These are phyloP conservation scores for Hippophae gyantsensis DNA, from an alignment of 306 rosid genomes.

Conservation along the genomic window DNA sequence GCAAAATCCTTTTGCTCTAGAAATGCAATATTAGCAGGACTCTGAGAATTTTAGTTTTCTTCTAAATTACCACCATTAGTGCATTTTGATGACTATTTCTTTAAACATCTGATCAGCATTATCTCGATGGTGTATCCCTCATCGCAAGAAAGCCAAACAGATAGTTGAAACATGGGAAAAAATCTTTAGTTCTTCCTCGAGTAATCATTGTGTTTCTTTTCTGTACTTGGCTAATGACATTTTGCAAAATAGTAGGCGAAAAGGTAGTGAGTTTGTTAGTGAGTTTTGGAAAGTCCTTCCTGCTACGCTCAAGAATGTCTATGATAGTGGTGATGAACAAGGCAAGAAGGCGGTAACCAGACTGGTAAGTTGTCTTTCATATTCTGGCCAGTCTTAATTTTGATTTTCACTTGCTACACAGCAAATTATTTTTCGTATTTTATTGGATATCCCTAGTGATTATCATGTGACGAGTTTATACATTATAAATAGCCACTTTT, in stretches of 20 bases:
- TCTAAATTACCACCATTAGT: slow-evolving; percentile 14
- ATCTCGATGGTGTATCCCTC: slow-evolving; percentile 75
- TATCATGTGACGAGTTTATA: too few species aligned
- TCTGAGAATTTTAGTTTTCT: neutral
- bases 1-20: neutral
- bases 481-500: too few species aligned
- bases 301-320: slow-evolving; percentile 55
- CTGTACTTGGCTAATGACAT: slow-evolving; percentile 83
- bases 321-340: slow-evolving; percentile 46
- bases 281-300: slow-evolving; percentile 96
- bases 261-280: slow-evolving; percentile 83
- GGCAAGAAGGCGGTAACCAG: slow-evolving; percentile 62
- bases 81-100: slow-evolving; percentile 20
- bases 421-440: too few species aligned
- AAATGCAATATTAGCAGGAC: neutral
- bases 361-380: slow-evolving; percentile 43
- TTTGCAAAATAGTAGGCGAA: slow-evolving; percentile 84
- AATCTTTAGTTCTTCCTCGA: slow-evolving; percentile 64
- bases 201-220: slow-evolving; percentile 61
- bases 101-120: slow-evolving; percentile 52
- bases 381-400: slow-evolving; percentile 1
- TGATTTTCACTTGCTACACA: too few species aligned
- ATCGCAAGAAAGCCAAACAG: slow-evolving; percentile 67
- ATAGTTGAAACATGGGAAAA: slow-evolving; percentile 86
- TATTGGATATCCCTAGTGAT: too few species aligned